These are phyloP conservation scores for Astragalus glycyphyllos DNA, from an alignment of 306 rosid species.

Conservation along the genomic window DNA sequence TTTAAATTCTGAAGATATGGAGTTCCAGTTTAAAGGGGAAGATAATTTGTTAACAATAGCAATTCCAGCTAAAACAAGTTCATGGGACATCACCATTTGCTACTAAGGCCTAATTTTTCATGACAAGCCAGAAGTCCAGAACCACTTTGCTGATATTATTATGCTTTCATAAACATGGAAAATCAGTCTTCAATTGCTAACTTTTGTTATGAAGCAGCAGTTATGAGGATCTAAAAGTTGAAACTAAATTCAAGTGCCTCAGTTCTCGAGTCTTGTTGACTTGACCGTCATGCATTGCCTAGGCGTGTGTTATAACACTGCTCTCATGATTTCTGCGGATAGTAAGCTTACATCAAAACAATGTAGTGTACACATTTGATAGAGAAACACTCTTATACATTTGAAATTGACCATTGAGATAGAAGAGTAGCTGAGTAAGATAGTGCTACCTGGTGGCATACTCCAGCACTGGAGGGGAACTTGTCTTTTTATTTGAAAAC, in stretches of 20 bases:
- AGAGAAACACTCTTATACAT: no score
- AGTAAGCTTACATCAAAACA: no score
- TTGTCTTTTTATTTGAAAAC: no score
- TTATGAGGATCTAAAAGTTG: no score
- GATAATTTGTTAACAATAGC: constrained; percentile 12
- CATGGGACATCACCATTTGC: constrained; percentile 20
- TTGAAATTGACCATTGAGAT: no score
- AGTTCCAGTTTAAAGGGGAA: constrained; percentile 33
- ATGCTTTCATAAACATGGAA: neutral
- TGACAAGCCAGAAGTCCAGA: constrained; percentile 8
- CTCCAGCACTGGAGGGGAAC: no score
- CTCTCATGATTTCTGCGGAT: no score
- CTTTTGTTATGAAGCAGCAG: neutral
- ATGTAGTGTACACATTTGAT: no score
- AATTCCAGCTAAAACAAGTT: constrained; percentile 19
- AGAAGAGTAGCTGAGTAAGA: no score
- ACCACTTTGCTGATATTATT: neutral
- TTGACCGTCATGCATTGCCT: neutral
- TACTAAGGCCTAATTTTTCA: constrained; percentile 16
- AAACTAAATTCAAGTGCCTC: neutral
- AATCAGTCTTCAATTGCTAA: neutral
- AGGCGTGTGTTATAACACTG: no score
- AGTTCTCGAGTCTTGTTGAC: no score
- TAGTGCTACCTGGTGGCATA: no score
- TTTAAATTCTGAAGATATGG: constrained; percentile 25